Evolutionary conservation across 495 filamentous ascomycete species (phyloP).

Genomic region (Durotheca rogersii): DNA sequence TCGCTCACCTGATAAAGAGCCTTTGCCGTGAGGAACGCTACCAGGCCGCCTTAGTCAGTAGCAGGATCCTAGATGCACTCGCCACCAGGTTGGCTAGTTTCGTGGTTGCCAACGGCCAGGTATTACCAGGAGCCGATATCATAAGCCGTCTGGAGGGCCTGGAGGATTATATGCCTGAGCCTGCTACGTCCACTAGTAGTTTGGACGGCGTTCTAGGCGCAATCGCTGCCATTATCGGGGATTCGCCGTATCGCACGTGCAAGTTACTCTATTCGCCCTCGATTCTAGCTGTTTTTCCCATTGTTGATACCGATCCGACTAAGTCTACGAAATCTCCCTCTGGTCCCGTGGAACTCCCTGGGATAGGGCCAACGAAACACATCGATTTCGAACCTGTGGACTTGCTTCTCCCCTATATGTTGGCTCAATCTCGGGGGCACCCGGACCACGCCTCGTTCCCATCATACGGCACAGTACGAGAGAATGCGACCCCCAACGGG

Average conservation of each 20-base stretch:
- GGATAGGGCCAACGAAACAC: conserved; percentile 25
- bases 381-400: conserved; percentile 28
- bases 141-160: conserved; percentile 46
- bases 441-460: conserved; percentile 53
- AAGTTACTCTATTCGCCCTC: conserved; percentile 76
- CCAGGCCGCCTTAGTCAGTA: conserved; percentile 65
- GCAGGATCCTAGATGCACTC: conserved; percentile 75
- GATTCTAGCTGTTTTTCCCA: conserved; percentile 70
- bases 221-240: conserved; percentile 72
- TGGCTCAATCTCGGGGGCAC: conserved; percentile 14
- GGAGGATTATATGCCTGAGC: conserved; percentile 49
- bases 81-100: conserved; percentile 75
- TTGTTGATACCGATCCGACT: conserved; percentile 29
- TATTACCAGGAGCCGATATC: conserved; percentile 57
- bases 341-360: conserved; percentile 25
- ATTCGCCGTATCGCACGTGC: conserved; percentile 74
- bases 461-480: conserved; percentile 53
- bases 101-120: conserved; percentile 64
- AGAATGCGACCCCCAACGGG: conserved; percentile 29
- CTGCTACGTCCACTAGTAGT: conserved; percentile 59
- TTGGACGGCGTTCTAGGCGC: conserved; percentile 77
- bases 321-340: conserved; percentile 10
- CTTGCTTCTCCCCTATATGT: conserved; percentile 24
- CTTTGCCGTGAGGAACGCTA: conserved; percentile 68
- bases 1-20: conserved; percentile 62